These are phyloP conservation scores for Monosporozyma siamensis DNA, from an alignment of 805 yeast species.

Conservation along the genomic window DNA sequence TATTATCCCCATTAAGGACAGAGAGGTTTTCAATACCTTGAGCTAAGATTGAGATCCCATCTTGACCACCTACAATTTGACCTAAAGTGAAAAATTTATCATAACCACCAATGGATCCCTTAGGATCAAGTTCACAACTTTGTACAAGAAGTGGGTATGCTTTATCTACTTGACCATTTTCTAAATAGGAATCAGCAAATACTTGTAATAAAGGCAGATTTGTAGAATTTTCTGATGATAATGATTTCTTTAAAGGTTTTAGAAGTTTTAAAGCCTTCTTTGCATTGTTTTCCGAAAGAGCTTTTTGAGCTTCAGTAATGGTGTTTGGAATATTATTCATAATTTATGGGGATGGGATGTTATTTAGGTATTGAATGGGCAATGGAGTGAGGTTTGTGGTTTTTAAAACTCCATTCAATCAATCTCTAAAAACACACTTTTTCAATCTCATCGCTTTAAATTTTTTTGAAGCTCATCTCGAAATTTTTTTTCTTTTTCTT, in stretches of 20 bases:
- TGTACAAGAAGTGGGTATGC: slow-evolving; percentile 56
- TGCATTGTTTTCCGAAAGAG: slow-evolving; percentile 20
- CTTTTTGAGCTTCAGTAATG: slow-evolving; percentile 17
- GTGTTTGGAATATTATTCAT: background rate
- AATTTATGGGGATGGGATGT: background rate
- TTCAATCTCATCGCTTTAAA: slow-evolving; percentile 3
- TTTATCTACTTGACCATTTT: slow-evolving; percentile 65
- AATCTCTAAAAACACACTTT: too few species aligned
- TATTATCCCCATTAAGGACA: slow-evolving; percentile 15
- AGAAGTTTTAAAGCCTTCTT: slow-evolving; percentile 31
- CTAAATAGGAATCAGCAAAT: slow-evolving; percentile 72
- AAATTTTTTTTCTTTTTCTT: background rate
- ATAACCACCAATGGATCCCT: slow-evolving; percentile 49
- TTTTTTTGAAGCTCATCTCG: slow-evolving; percentile 3
- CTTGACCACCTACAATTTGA: slow-evolving; percentile 76
- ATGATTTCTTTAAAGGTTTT: slow-evolving; percentile 27
- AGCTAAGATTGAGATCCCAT: slow-evolving; percentile 55
- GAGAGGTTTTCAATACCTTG: slow-evolving; percentile 45
- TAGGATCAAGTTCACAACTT: slow-evolving; percentile 62
- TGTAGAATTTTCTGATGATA: slow-evolving; percentile 21
- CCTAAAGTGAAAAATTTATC: slow-evolving; percentile 88
- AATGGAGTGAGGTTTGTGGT: too few species aligned
- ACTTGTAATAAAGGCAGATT: slow-evolving; percentile 41
- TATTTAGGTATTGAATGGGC: too few species aligned
- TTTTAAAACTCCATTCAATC: too few species aligned